Conservation (phyloP, 2,329 filamentous ascomycete genomes). For the Bipolaris bicolor region DNA sequence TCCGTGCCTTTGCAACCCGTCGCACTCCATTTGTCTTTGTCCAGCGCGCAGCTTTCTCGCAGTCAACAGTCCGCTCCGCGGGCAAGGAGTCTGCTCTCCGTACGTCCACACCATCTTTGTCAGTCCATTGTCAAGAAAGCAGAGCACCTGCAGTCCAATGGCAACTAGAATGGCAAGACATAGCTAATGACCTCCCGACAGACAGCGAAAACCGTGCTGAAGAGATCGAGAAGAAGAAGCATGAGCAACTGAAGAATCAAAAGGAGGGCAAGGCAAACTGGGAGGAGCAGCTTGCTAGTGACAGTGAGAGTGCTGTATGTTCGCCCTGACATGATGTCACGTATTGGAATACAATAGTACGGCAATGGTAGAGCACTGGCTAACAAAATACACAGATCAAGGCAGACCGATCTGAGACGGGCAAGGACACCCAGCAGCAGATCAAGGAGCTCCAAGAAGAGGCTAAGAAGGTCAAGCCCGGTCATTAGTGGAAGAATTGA, state of each 20-base stretch:
- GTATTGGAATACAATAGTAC: not conserved
- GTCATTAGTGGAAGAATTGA: not conserved
- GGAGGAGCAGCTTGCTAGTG: slow-evolving; percentile 53
- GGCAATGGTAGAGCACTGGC: not conserved
- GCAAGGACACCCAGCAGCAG: slow-evolving; percentile 46
- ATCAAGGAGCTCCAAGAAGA: slow-evolving; percentile 57
- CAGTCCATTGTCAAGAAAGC: not conserved
- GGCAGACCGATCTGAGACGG: slow-evolving; percentile 52
- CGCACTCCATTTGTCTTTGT: slow-evolving; percentile 36
- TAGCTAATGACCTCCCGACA: slow-evolving; percentile 21
- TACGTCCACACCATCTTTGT: slow-evolving; percentile 37
- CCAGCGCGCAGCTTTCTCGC: slow-evolving; percentile 48
- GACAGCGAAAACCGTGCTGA: slow-evolving; percentile 44
- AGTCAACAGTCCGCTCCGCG: slow-evolving; percentile 46
- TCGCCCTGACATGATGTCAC: too few species aligned
- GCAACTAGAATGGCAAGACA: not conserved
- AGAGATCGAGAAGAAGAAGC: slow-evolving; percentile 53
- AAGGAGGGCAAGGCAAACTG: slow-evolving; percentile 53
- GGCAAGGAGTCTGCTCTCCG: slow-evolving; percentile 55
- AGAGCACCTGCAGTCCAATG: not conserved
- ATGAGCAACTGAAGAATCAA: slow-evolving; percentile 52
- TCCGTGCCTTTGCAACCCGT: slow-evolving; percentile 42
- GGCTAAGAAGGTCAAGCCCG: slow-evolving; percentile 41
- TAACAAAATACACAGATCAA: slow-evolving; percentile 40
- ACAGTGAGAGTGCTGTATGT: slow-evolving; percentile 52